Percentiles rank a stretch among this genome's conserved stretches.
phyloP scores from a whole-genome alignment of 768 basidiomycete species.

The Nevesoporus exiguus region DNA sequence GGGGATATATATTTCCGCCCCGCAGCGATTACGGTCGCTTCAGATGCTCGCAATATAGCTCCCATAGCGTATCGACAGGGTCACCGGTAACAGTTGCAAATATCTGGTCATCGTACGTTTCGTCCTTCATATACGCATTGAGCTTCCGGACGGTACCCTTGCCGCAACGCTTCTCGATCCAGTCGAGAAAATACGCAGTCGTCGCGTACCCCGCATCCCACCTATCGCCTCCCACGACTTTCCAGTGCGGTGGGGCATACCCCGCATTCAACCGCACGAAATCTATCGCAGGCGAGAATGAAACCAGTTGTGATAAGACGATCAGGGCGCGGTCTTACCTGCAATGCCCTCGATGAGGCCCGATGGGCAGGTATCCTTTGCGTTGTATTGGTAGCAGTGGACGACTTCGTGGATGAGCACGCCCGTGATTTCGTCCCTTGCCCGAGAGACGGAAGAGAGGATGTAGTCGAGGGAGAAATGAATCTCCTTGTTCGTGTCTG shows the following conservation, averaged over 20 bases:
- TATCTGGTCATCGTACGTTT: constrained; percentile 46
- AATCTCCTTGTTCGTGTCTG: constrained; percentile 62
- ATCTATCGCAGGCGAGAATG: constrained; percentile 39
- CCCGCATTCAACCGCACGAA: constrained; percentile 64
- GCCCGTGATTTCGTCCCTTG: constrained; percentile 62
- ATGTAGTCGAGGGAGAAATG: constrained; percentile 70
- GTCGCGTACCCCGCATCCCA: constrained; percentile 79
- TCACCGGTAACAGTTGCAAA: constrained; percentile 54
- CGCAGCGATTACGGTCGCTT: constrained; percentile 7
- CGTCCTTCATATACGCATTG: constrained; percentile 51
- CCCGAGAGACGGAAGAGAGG: constrained; percentile 37
- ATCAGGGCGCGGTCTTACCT: constrained; percentile 40
- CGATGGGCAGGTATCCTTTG: constrained; percentile 53
- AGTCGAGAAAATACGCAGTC: constrained; percentile 74
- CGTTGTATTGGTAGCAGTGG: constrained; percentile 75
- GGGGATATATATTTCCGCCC: neutral
- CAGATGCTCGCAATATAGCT: constrained; percentile 45
- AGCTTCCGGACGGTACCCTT: constrained; percentile 53
- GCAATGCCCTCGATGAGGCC: constrained; percentile 81
- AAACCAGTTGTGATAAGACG: neutral
- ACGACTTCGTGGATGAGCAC: constrained; percentile 75
- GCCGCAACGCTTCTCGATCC: constrained; percentile 54
- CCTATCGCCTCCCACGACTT: constrained; percentile 38
- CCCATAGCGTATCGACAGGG: constrained; percentile 56
- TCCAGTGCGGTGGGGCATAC: constrained; percentile 71